Evolutionary conservation across 1,139 yeast genomes (phyloP).

Genomic region (Yamadazyma friedrichii): DNA sequence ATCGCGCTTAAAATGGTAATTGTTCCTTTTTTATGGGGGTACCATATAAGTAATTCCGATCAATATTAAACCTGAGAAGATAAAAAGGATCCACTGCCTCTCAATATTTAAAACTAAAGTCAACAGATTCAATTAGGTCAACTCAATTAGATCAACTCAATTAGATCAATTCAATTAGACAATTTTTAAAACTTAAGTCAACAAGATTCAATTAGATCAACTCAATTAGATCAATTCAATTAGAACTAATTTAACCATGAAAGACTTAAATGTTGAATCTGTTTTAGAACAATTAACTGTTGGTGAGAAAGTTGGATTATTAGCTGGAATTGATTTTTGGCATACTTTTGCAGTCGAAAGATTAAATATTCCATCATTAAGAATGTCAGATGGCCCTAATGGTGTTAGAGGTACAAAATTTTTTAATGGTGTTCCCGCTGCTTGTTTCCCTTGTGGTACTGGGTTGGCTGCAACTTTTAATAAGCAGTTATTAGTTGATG

Average conservation of each 20-base stretch:
- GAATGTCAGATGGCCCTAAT: conserved; percentile 30
- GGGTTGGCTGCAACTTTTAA: conserved; percentile 39
- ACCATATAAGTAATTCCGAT: neutral
- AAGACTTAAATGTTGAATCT: conserved; percentile 38
- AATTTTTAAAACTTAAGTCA: too few relatives aligned
- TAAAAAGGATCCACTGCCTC: neutral
- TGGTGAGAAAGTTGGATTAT: conserved; percentile 42
- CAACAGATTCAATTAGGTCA: too few relatives aligned
- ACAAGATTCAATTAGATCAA: too few relatives aligned
- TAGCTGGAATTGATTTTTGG: conserved; percentile 52
- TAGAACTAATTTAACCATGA: conserved; percentile 1
- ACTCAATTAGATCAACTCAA: too few relatives aligned
- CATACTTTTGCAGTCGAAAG: conserved; percentile 47
- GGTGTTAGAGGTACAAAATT: conserved; percentile 28
- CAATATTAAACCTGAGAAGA: neutral
- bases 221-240: neutral
- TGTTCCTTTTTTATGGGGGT: conserved; percentile 1
- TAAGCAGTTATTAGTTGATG: conserved; percentile 20
- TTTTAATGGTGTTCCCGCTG: conserved; percentile 25
- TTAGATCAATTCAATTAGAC: too few relatives aligned
- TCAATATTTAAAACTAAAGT: too few relatives aligned
- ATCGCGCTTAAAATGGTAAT: conserved; percentile 1
- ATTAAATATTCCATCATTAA: conserved; percentile 28
- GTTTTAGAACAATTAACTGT: conserved; percentile 37
- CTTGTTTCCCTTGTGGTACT: conserved; percentile 31